These are phyloP conservation scores for Lumnitzera racemosa DNA, from an alignment of 345 rosid species.

Conservation along the genomic window DNA sequence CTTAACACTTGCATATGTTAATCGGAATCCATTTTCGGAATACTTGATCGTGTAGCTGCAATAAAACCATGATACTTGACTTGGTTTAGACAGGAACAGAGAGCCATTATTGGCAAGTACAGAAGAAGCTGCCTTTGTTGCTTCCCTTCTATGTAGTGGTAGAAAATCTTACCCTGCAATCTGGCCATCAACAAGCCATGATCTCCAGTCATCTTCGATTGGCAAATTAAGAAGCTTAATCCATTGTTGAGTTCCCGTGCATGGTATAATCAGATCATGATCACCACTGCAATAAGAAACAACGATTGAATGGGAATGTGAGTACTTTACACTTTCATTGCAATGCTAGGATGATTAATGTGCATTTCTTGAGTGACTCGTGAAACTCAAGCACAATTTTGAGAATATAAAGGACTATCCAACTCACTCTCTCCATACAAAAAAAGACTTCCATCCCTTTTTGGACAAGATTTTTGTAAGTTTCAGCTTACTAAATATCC, in stretches of 20 bases:
- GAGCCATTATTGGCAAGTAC: background rate
- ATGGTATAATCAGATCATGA: constrained; percentile 21
- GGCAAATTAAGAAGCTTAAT: constrained; percentile 21
- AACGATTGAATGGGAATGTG: too few relatives aligned
- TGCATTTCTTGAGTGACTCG: too few relatives aligned
- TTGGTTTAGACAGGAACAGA: background rate
- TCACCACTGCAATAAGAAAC: constrained; percentile 20
- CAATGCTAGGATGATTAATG: too few relatives aligned
- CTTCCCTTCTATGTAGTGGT: background rate
- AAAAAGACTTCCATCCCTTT: too few relatives aligned
- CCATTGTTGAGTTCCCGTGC: constrained; percentile 22
- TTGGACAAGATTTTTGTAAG: too few relatives aligned
- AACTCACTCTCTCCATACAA: too few relatives aligned
- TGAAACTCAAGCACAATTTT: too few relatives aligned
- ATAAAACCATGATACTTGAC: too few relatives aligned
- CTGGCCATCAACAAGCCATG: constrained; percentile 23
- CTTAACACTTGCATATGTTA: constrained; percentile 28
- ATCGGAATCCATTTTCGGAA: constrained; percentile 6
- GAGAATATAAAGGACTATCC: too few relatives aligned
- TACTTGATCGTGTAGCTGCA: constrained; percentile 24
- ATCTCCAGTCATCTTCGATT: constrained; percentile 14
- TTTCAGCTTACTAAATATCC: too few relatives aligned
- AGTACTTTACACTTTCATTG: too few relatives aligned
- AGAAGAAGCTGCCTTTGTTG: background rate
- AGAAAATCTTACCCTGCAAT: constrained; percentile 18